A percentile compares a stretch with the other conserved stretches of the same genome.
Conservation (phyloP, 495 filamentous ascomycete species). For the Talaromyces ruber region DNA sequence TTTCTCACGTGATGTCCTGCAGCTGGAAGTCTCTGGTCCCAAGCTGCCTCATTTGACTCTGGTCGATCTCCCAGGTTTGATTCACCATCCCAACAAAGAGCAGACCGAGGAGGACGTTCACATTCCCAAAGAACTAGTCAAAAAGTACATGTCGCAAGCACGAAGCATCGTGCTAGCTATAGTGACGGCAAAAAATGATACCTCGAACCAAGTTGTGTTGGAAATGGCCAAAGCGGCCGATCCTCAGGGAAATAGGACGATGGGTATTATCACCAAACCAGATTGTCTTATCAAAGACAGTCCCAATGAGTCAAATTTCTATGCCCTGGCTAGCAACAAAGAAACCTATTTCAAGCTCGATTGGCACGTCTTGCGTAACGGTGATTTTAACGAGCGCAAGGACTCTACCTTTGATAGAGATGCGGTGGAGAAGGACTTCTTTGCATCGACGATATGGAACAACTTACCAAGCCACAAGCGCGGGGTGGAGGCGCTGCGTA, state of each 20-base stretch:
- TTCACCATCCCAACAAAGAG: slow-evolving; percentile 18
- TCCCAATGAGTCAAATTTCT: slow-evolving; percentile 34
- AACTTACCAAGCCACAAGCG: slow-evolving; percentile 11
- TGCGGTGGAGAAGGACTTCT: slow-evolving; percentile 21
- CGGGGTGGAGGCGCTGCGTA: slow-evolving; percentile 30
- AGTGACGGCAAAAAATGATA: slow-evolving; percentile 42
- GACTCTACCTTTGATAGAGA: slow-evolving; percentile 20
- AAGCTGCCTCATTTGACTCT: slow-evolving; percentile 41
- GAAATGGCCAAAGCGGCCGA: slow-evolving; percentile 33
- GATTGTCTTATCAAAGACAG: slow-evolving; percentile 22
- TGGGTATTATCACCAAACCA: slow-evolving; percentile 54
- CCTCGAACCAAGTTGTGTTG: slow-evolving; percentile 40
- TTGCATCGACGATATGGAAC: slow-evolving; percentile 26
- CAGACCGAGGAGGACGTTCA: slow-evolving; percentile 14
- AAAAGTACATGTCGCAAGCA: slow-evolving; percentile 1
- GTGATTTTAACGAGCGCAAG: slow-evolving; percentile 31
- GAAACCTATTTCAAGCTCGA: slow-evolving; percentile 55
- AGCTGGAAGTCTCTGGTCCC: slow-evolving; percentile 3
- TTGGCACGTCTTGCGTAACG: slow-evolving; percentile 63
- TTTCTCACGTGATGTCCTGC: slow-evolving; percentile 4
- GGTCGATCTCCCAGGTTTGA: slow-evolving; percentile 46
- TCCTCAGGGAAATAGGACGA: slow-evolving; percentile 34
- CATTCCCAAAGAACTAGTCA: slow-evolving; percentile 1
- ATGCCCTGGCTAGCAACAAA: slow-evolving; percentile 50
- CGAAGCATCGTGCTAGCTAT: slow-evolving; percentile 52